Evolutionary conservation across 495 filamentous ascomycete species (phyloP).

Genomic region (Podospora australis): DNA sequence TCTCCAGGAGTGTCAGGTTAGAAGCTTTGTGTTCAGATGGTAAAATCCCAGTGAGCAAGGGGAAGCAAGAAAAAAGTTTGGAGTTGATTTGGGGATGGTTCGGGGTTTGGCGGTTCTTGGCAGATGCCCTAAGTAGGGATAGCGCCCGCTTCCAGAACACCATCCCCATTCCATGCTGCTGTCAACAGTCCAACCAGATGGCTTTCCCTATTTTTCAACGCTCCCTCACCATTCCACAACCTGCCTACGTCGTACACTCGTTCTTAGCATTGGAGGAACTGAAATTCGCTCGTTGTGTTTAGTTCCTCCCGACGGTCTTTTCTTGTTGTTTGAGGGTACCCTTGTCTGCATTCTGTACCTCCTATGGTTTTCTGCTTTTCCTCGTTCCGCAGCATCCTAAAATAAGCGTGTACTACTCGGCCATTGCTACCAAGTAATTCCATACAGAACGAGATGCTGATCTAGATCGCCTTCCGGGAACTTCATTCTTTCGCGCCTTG

Average conservation of each 20-base stretch:
- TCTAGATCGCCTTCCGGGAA: background rate
- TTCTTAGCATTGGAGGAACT: background rate
- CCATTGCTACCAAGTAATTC: no score
- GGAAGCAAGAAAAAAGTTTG: no score
- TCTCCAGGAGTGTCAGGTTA: background rate
- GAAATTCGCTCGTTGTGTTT: conserved; percentile 7
- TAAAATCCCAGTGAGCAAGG: background rate
- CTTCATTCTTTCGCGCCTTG: background rate
- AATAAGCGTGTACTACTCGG: background rate
- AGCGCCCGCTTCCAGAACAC: background rate
- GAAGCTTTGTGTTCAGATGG: background rate
- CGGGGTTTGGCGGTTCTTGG: background rate
- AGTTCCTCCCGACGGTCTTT: conserved; percentile 12
- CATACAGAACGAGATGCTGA: background rate
- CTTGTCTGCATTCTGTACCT: background rate
- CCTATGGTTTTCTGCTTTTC: background rate
- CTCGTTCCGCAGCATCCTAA: background rate
- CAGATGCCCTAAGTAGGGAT: background rate
- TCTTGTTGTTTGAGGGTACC: conserved; percentile 1
- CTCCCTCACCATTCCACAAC: background rate
- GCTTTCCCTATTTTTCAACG: no score
- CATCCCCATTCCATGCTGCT: background rate
- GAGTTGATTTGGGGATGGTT: no score
- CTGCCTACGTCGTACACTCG: no score
- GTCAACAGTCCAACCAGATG: no score